Evolutionary conservation across 2,329 filamentous ascomycete genomes (phyloP), one percentile per base, ranked within the genome.

Genomic region (Diaporthe amygdali): DNA sequence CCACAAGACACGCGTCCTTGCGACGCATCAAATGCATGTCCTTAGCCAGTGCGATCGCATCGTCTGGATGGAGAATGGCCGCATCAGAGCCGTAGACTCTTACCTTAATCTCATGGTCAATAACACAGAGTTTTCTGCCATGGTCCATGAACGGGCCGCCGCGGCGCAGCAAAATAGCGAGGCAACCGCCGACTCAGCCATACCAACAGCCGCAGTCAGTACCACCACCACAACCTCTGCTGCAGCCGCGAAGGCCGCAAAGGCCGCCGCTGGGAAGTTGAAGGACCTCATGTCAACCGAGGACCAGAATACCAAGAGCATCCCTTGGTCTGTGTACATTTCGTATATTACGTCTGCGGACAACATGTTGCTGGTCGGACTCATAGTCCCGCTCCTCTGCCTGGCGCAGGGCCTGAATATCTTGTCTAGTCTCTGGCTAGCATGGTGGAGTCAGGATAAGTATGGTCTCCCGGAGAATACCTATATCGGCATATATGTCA

Each of bases 21-120:
- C 96, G 1, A 99, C 96, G 0, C 96, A 99, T 81, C 96, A 98
- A 80, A 89, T 98, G 17, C 96, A 97, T 85, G 95, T 98, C 7
- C 88, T 98, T 7, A 95, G 89, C 78, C 92, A 95, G 41, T 98
- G 95, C 76, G 96, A 93, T 75, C 84, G 90, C 10, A 90, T 93
- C 74, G 91, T 98, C 61, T 95, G 95, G 90, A 95, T 99, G 90
- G 93, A 98, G 69, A 90, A 91, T 20, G 96, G 96, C 54, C 90
- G 87, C 68, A 93, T 98, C 68, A 90, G 93, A 79, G 94, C 95
- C 5, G 86, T 98, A 47, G 95, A 96, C 75, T 98, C 95, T 0
- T 98, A 96, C 76, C 90, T 94, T 41, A 95, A 97, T 71, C 87
- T 98, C 22, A 97, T 97, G 92, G 85, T 86, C 9, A 87, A 92